Evolutionary conservation across 1,139 yeast genomes (phyloP), one percentile per base, ranked within the genome.

Genomic region (Yamadazyma membranifaciens): DNA sequence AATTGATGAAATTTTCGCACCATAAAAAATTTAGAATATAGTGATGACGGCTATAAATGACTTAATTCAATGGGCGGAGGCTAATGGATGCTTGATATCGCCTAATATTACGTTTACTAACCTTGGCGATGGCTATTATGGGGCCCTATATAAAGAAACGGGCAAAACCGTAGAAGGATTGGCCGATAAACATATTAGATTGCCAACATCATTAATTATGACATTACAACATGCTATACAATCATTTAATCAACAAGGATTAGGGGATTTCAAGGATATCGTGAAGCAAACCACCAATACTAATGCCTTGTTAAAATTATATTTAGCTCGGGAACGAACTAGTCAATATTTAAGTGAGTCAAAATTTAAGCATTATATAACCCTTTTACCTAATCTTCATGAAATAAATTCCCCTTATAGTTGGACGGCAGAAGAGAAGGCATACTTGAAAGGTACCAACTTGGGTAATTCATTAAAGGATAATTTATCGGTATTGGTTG

Each of bases 341-440:
- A 20, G 45, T 3, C 27, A 34, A 4, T 41, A 37, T 14, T 33
- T 57, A 9, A 10, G 32, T 7, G 43, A 48, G 10, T 59, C 67
- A 3, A 61, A 59, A 42, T 73, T 55, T 51, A 42, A 55, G 35
- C 78, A 83, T 0, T 89, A 87, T 54, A 55, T 87, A 27, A 59
- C 67, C 22, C 57, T 74, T n/a, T 67, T 88, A 20, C 95, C 96
- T 0, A 46, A 56, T 2, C 65, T 75, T 4, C 52, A 53, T 3
- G 63, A 68, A 11, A 69, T 79, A 22, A 71, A 72, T 29, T 70
- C 83, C 5, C 94, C 95, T 1, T 75, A 78, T 40, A 78, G 77
- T 43, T 87, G 91, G 87, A 60, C 63, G 12, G 59, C 70, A 0
- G 62, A 63, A 5, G 85, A 83, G 35, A 66, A 76, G 45, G 57